Conservation (phyloP, 768 basidiomycete species). For the Suillus subluteus region DNA sequence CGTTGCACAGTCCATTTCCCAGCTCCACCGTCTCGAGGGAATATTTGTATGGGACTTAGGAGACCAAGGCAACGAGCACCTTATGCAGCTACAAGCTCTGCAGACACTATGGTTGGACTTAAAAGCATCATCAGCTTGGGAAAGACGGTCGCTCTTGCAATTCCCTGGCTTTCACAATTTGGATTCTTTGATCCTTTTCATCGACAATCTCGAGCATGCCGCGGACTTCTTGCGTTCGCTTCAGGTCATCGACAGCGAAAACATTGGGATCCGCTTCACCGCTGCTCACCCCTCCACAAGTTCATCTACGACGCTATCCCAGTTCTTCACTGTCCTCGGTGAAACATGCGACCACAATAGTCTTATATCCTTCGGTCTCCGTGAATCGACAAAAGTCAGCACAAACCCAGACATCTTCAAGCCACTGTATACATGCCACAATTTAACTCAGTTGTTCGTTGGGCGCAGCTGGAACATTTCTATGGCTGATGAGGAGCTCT, state of each 20-base stretch:
- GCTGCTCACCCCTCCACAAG: not conserved
- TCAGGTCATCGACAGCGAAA: not conserved
- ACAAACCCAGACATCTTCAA: not conserved
- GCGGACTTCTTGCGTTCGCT: not conserved
- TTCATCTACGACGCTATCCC: not conserved
- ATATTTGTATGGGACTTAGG: not conserved
- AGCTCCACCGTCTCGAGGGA: not conserved
- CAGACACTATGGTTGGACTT: not conserved
- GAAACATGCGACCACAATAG: not conserved
- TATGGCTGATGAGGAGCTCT: constrained; percentile 22
- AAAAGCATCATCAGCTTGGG: not conserved
- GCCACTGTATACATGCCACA: not conserved
- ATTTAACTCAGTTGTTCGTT: constrained; percentile 1
- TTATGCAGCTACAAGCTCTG: not conserved
- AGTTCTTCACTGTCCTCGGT: not conserved
- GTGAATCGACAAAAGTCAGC: not conserved
- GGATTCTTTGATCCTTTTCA: not conserved
- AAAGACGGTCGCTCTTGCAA: not conserved
- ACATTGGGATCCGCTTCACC: not conserved
- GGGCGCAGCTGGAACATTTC: constrained; percentile 22
- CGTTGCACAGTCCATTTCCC: not conserved
- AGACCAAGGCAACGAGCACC: not conserved
- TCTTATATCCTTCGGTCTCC: not conserved
- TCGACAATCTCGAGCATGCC: not conserved
- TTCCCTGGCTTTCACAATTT: not conserved